Base-by-base conservation (phyloP, 805 yeast species). In the Candida railenensis region DNA sequence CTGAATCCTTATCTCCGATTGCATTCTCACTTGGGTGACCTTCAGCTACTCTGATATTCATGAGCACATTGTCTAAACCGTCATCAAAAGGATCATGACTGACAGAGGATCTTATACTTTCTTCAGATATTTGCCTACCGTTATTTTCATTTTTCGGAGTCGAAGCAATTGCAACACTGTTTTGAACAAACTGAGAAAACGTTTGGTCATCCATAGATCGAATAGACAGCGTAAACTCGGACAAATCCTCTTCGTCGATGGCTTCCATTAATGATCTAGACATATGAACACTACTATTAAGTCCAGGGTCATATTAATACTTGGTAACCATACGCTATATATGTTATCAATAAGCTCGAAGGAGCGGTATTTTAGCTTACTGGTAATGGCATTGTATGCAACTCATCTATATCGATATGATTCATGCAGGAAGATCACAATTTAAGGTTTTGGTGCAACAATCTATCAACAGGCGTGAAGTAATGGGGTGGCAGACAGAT, bases 21-120 rank as follows among this genome's bases (percentile, higher is more conserved):
- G 12, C 12, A 19, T 36, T 36, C 19, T 36, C 39, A 4, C 5
- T 18, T 18, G 39, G 30, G 11, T n/a, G n/a, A n/a, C n/a, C n/a
- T n/a, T n/a, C 37, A 28, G 11, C 19, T 19, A 37, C 40, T 20
- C 15, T n/a, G 12, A 49, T 34, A n/a, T 51, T 45, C 22, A 47
- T 37, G 18, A 58, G 39, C 16, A 51, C 49, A 1, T 48, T 49
- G 47, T 57, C 61, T 18, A 59, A 48, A 4, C 54, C 53, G 46
- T 59, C 63, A 48, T 59, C 54, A 49, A 59, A 57, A 2, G 63
- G 63, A 38, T 59, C 63, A 8, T 55, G 48, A 30, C 58, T 56
- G 14, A 40, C 20, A 3, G 52, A 42, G 4, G 37, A 32, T 28
- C 43, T 8, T 4, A 40, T 28, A n/a, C 43, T 40, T 11, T n/a